Conservation (phyloP, 2,329 filamentous ascomycete genomes). For the Diaporthe amygdali region DNA sequence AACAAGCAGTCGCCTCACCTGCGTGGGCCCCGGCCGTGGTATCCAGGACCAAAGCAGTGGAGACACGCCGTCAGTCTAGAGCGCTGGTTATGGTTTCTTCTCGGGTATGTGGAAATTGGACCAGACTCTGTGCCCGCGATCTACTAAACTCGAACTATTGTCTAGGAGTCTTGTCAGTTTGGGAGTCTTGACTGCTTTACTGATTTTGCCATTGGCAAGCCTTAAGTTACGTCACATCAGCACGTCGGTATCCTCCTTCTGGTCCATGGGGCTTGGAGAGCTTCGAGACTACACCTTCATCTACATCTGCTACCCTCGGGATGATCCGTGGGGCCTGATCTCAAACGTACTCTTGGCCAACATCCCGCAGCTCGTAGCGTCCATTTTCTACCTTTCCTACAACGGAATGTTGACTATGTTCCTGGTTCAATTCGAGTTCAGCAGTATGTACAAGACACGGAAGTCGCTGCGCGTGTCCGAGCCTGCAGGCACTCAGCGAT, state of each 20-base stretch:
- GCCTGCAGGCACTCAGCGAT: conserved; percentile 45
- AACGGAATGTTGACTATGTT: conserved; percentile 53
- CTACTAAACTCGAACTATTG: neutral
- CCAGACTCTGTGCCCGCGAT: too few relatives aligned
- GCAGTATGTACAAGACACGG: conserved; percentile 37
- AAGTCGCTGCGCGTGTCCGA: conserved; percentile 48
- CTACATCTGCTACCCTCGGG: conserved; percentile 30
- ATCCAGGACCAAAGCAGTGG: neutral
- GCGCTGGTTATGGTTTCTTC: neutral
- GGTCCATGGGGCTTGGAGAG: conserved; percentile 35
- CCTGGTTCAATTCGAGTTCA: conserved; percentile 52
- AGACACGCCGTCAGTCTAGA: neutral
- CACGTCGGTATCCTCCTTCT: conserved; percentile 30
- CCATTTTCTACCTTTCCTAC: conserved; percentile 49
- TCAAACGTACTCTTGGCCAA: conserved; percentile 48
- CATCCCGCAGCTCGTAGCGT: conserved; percentile 50
- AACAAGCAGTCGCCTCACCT: conserved; percentile 15
- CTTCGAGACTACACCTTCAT: conserved; percentile 35
- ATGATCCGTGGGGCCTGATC: conserved; percentile 36
- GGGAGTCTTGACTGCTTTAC: neutral
- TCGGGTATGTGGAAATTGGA: neutral
- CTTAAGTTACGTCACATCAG: conserved; percentile 25
- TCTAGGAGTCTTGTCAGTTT: neutral
- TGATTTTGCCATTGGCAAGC: conserved; percentile 4
- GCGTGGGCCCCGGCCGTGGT: neutral